Evolutionary conservation across 305 asterid genomes (phyloP), one percentile per base, ranked within the genome.

Genomic region (Fraxinus floribunda): DNA sequence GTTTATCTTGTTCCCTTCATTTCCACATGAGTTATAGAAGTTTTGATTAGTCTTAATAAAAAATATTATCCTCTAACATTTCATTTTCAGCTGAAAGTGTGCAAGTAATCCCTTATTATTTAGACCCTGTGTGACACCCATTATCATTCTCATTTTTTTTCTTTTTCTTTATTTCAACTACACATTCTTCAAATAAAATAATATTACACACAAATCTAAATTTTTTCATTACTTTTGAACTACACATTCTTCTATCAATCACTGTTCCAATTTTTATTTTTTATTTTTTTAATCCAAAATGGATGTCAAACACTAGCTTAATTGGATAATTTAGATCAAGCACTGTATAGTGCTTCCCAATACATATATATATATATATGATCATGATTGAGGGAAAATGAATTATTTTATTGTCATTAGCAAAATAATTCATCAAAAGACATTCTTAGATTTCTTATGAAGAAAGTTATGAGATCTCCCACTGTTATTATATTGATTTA

Each of bases 311-410:
- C 24, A 22, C 24, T 22, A 22, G 24, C 24, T 22, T 22, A 22
- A 85, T 88, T 83, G 91, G 84, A 81, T 70, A 78, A 55, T 85
- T 80, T 80, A 78, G 88, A 91, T 89, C 92, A 88, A 74, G 83
- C 85, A 78, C 85, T 83, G 71, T 62, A 79, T 57, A 75, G 79
- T 83, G 74, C 79, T 88, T 79, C 84, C 84, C 79, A 22, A 22
- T 22, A 22, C 24, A 22, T 22, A 22, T 0, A 22, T 22, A 22
- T 0, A 22, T 22, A 22, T 22, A 22, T 22, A 22, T 22, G 34
- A 75, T 81, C 46, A 85, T 32, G 30, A 41, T 16, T 7, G 29
- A 15, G 32, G 55, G 3, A 49, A 3, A 34, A 77, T 57, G 57
- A n/a, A 20, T 5, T 22, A 79, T 52, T 22, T 71, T 79, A 5